Evolutionary conservation across 257 asterid species (phyloP).

Genomic region (Thymus quinquecostatus): DNA sequence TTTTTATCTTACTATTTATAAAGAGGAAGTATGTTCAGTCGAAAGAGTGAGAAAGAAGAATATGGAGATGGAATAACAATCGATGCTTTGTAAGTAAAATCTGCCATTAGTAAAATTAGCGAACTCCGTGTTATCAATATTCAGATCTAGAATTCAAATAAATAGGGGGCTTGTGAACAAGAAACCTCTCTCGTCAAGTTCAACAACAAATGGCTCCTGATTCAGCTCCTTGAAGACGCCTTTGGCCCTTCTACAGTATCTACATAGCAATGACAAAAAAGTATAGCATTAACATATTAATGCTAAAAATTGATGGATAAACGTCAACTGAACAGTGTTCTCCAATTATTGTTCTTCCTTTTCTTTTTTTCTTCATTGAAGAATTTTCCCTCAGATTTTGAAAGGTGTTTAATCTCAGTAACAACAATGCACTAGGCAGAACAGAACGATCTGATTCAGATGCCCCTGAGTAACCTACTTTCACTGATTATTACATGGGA

Average conservation of each 20-base stretch:
- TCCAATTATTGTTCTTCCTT: too few species aligned
- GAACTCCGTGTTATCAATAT: not conserved
- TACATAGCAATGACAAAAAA: slow-evolving; percentile 36
- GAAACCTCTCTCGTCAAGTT: slow-evolving; percentile 57
- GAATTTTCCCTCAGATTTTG: not conserved
- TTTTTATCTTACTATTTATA: not conserved
- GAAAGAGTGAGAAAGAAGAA: not conserved
- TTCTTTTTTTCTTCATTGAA: too few species aligned
- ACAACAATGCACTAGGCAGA: not conserved
- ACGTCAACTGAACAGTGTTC: not conserved
- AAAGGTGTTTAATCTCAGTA: slow-evolving; percentile 5
- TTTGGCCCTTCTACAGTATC: slow-evolving; percentile 94
- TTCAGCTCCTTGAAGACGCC: slow-evolving; percentile 78
- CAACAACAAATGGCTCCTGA: slow-evolving; percentile 42
- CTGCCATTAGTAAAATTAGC: not conserved
- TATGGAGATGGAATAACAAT: not conserved
- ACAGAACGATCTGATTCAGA: too few species aligned
- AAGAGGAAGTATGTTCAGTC: not conserved
- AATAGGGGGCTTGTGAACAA: slow-evolving; percentile 14
- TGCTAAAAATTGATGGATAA: not conserved
- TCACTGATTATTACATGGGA: not conserved
- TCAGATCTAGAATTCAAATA: slow-evolving; percentile 1
- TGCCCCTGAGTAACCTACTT: slow-evolving; percentile 2
- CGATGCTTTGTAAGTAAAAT: not conserved
- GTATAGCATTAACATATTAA: not conserved